Conservation (phyloP, 495 filamentous ascomycete species). For the Xanthoparmelia taractica region DNA sequence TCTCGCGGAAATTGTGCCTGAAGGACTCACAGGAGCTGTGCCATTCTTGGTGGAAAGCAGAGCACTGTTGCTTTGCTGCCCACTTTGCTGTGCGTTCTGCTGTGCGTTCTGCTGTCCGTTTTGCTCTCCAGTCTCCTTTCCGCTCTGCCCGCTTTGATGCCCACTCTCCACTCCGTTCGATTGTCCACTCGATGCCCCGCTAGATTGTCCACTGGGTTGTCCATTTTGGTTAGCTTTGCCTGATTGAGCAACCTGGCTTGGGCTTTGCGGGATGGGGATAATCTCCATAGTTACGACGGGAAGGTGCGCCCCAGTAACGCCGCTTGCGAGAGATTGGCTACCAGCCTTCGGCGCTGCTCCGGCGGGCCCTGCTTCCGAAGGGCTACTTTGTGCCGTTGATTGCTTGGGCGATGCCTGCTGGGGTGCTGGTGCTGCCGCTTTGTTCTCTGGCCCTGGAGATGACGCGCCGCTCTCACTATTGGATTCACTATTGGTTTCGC, state of each 20-base stretch:
- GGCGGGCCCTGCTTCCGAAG: not conserved
- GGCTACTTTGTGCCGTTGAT: not conserved
- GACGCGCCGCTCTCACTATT: not conserved
- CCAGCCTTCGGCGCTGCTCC: not conserved
- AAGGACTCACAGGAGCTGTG: not conserved
- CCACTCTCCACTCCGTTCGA: not conserved
- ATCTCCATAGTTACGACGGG: conserved; percentile 14
- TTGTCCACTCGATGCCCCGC: not conserved
- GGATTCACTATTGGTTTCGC: not conserved
- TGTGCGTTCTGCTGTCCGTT: not conserved
- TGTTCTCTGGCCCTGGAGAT: not conserved
- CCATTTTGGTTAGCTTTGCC: not conserved
- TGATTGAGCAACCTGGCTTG: conserved; percentile 8
- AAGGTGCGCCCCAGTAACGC: not conserved
- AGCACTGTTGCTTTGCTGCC: not conserved
- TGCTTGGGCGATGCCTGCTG: not conserved
- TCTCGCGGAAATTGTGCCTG: not conserved
- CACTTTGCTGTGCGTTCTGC: not conserved
- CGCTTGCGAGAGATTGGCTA: not conserved
- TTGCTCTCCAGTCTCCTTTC: not conserved
- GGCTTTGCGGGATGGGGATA: conserved; percentile 11
- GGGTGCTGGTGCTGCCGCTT: not conserved
- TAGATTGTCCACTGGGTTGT: not conserved
- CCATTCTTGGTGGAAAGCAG: not conserved
- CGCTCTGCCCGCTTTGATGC: not conserved